Evolutionary conservation across 208 protist genomes (phyloP).

Genomic region (Crithidia acanthocephali): DNA sequence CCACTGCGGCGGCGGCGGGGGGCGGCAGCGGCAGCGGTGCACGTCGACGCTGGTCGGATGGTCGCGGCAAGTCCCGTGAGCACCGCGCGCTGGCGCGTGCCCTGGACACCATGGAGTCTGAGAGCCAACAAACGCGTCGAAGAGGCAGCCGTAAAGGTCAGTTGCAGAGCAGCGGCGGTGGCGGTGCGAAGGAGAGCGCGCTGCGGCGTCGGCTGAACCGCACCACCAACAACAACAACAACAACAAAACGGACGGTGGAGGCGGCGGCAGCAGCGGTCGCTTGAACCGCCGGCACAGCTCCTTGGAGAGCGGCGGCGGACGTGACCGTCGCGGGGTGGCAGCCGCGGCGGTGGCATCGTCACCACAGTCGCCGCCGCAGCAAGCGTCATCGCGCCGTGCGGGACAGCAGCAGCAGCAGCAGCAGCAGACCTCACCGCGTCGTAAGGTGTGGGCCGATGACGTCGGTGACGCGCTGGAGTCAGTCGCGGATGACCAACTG

Average conservation of each 20-base stretch:
- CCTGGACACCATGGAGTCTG: conserved; percentile 4
- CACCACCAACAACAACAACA: neutral
- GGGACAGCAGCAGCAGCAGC: neutral
- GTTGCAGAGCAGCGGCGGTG: neutral
- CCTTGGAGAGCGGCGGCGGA: neutral
- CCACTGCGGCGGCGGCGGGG: neutral
- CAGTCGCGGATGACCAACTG: conserved; percentile 8
- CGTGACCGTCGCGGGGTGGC: neutral
- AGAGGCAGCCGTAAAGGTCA: conserved; percentile 10
- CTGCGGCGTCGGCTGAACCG: conserved; percentile 12
- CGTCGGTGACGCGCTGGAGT: neutral
- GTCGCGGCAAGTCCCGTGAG: conserved; percentile 1
- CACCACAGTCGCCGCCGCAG: too few species aligned
- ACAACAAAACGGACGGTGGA: too few species aligned
- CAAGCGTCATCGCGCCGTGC: neutral
- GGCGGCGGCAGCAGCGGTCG: too few species aligned
- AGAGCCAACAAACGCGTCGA: conserved; percentile 1
- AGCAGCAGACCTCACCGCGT: neutral
- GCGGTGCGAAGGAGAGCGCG: neutral
- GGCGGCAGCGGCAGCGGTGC: neutral
- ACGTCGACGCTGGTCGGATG: conserved; percentile 13
- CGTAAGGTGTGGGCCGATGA: conserved; percentile 8
- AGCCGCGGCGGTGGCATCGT: neutral
- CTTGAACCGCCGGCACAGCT: neutral
- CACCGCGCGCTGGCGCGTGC: neutral